A percentile compares a stretch with the other conserved stretches of the same genome.
phyloP scores from a whole-genome alignment of 148 eudicot genomes.

The Talinum fruticosum region DNA sequence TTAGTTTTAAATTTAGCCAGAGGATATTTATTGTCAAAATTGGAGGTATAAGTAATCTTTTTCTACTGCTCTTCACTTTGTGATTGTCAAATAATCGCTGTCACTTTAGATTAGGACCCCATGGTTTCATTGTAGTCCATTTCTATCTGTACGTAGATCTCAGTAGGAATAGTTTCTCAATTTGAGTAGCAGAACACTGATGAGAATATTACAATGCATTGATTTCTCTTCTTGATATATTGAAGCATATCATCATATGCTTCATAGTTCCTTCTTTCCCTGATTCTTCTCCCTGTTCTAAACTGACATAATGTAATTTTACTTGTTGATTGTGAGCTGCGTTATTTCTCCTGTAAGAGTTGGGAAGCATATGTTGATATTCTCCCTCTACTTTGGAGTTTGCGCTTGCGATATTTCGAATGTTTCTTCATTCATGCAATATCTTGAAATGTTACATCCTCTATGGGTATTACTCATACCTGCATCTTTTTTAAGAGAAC shows the following conservation, averaged over 20 bases:
- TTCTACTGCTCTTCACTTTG: background rate
- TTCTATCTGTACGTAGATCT: background rate
- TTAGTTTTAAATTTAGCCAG: background rate
- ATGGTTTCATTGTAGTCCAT: background rate
- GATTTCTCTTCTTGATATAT: background rate
- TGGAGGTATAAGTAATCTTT: background rate
- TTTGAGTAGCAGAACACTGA: no score
- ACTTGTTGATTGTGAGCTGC: background rate
- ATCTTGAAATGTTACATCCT: no score
- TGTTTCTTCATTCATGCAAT: no score
- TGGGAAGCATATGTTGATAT: background rate
- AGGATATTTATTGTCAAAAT: background rate
- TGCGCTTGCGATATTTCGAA: background rate
- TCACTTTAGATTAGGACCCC: background rate
- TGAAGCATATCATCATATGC: no score
- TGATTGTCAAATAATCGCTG: background rate
- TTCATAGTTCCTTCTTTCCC: background rate
- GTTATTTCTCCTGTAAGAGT: background rate
- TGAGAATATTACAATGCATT: background rate
- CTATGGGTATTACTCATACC: background rate
- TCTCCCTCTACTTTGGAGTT: background rate
- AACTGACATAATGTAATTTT: background rate
- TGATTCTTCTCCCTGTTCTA: background rate
- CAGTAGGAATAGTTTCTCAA: background rate
- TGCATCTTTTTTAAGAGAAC: background rate